A percentile compares a stretch with the other conserved stretches of the same genome.
These are phyloP conservation scores for Scopulariopsis brevicaulis DNA, from an alignment of 2,329 filamentous ascomycete species.

Conservation along the genomic window DNA sequence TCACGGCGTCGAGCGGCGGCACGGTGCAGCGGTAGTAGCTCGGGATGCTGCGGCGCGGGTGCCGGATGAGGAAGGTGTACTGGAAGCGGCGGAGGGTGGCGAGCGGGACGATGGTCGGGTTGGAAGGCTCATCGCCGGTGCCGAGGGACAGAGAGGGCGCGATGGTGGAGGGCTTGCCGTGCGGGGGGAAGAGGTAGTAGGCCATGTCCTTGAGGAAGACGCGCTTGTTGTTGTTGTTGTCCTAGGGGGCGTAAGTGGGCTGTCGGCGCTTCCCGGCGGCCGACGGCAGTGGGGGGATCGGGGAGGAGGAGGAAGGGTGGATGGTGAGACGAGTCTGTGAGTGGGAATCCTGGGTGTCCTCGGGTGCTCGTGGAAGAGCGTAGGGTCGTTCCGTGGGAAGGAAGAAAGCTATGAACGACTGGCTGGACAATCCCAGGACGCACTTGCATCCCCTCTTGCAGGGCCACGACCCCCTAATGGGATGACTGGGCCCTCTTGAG, in stretches of 20 bases:
- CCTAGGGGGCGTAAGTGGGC: constrained; percentile 32
- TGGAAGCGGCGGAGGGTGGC: constrained; percentile 70
- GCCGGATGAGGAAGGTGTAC: constrained; percentile 93
- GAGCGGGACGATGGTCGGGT: constrained; percentile 76
- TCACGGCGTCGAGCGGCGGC: constrained; percentile 70
- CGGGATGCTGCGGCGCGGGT: constrained; percentile 83
- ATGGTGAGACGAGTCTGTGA: background rate
- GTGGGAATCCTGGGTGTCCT: background rate
- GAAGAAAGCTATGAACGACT: background rate
- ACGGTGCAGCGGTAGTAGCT: constrained; percentile 93
- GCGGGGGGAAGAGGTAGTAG: constrained; percentile 76
- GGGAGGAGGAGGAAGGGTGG: background rate
- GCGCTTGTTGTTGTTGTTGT: constrained; percentile 61
- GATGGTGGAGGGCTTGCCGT: constrained; percentile 54
- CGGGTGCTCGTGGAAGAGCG: background rate
- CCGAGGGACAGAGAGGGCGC: constrained; percentile 61
- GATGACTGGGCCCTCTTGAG: background rate
- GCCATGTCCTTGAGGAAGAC: constrained; percentile 98
- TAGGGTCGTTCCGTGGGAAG: background rate
- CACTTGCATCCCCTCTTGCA: background rate
- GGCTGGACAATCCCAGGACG: background rate
- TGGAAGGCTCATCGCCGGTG: constrained; percentile 51
- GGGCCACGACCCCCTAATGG: background rate
- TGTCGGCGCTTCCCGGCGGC: constrained; percentile 5
- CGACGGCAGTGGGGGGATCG: background rate